phyloP scores from a whole-genome alignment of 1,139 yeast species.

The Blastobotrys arbuscula region DNA sequence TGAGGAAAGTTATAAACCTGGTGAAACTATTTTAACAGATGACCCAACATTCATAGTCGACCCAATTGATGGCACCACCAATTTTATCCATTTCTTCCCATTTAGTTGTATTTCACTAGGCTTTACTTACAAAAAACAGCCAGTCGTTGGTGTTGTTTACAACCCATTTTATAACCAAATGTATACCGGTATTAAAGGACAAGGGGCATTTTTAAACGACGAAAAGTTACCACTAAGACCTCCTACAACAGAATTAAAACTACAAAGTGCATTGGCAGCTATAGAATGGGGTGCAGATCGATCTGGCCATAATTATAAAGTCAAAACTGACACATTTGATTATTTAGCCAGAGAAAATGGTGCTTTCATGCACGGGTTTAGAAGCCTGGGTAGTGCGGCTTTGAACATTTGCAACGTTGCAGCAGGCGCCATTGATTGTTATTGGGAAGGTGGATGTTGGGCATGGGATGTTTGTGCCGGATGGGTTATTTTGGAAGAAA shows the following conservation, averaged over 20 bases:
- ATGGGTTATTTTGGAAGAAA: slow-evolving; percentile 53
- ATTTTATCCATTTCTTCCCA: slow-evolving; percentile 56
- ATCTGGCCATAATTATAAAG: slow-evolving; percentile 43
- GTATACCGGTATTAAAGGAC: slow-evolving; percentile 47
- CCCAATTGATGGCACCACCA: slow-evolving; percentile 59
- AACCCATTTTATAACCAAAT: slow-evolving; percentile 49
- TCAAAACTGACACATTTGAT: slow-evolving; percentile 45
- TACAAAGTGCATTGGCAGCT: slow-evolving; percentile 51
- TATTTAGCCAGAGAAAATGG: slow-evolving; percentile 42
- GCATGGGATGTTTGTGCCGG: slow-evolving; percentile 66
- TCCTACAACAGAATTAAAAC: slow-evolving; percentile 34
- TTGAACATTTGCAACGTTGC: slow-evolving; percentile 52
- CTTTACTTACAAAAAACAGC: slow-evolving; percentile 43
- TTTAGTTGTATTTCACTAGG: slow-evolving; percentile 56
- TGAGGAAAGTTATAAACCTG: slow-evolving; percentile 50
- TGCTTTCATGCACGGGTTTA: slow-evolving; percentile 54
- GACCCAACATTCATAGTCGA: slow-evolving; percentile 58
- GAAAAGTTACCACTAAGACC: slow-evolving; percentile 37
- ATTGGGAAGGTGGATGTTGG: slow-evolving; percentile 63
- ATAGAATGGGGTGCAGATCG: slow-evolving; percentile 58
- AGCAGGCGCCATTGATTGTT: slow-evolving; percentile 49
- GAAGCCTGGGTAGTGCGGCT: slow-evolving; percentile 57
- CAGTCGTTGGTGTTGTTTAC: slow-evolving; percentile 55
- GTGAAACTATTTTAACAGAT: slow-evolving; percentile 41
- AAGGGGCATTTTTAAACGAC: slow-evolving; percentile 48